phyloP scores from a whole-genome alignment of 768 basidiomycete species.

The Butyriboletus loyo region DNA sequence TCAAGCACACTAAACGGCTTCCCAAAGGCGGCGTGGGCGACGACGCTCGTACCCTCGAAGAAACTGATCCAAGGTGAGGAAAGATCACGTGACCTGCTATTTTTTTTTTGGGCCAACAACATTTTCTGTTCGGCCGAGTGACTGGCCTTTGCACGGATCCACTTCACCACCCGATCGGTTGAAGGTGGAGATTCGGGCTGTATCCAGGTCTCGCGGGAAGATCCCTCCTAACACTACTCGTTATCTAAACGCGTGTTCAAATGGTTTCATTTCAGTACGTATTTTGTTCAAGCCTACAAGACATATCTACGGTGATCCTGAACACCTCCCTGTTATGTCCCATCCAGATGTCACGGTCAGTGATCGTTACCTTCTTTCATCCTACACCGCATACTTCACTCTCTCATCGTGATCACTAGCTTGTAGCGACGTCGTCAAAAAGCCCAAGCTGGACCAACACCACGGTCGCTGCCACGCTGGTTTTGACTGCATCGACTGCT shows the following conservation, averaged over 20 bases:
- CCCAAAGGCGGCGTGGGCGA: conserved; percentile 92
- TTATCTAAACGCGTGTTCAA: neutral
- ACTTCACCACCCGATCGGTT: neutral
- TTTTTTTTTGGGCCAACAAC: no score
- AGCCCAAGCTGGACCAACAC: conserved; percentile 90
- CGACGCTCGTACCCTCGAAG: conserved; percentile 78
- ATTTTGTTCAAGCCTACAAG: neutral
- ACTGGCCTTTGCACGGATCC: neutral
- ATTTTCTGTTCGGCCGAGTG: no score
- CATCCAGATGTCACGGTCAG: conserved; percentile 67
- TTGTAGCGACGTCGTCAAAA: conserved; percentile 87
- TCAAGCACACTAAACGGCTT: conserved; percentile 79
- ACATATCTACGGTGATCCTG: neutral
- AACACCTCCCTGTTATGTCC: conserved; percentile 5
- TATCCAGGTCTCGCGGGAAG: neutral
- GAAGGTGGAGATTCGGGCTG: neutral
- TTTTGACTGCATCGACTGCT: conserved; percentile 87
- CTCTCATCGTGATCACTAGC: conserved; percentile 34
- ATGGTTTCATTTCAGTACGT: conserved; percentile 80
- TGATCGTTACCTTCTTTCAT: neutral
- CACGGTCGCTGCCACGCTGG: conserved; percentile 53
- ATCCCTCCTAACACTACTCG: neutral
- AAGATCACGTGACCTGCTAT: no score
- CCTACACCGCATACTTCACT: neutral
- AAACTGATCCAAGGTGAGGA: no score